Evolutionary conservation across 768 basidiomycete species (phyloP), one percentile per base, ranked within the genome.

Genomic region (Lactarius akahatsu): DNA sequence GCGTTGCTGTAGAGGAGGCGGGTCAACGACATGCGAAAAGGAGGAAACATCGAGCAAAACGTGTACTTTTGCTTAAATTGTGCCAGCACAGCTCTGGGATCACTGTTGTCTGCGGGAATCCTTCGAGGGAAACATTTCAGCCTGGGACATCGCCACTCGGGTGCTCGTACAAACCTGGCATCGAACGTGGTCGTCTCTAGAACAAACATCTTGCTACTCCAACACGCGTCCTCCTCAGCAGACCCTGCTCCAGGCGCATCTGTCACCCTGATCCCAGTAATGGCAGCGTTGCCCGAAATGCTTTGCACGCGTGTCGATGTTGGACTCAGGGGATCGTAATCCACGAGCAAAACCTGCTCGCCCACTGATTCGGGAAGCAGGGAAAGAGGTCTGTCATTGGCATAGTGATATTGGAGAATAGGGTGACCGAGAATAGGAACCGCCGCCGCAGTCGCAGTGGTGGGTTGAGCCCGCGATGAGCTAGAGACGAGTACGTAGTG

Each of bases 341-440:
- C 84, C 52, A 94, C 80, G 30, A 94, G 80, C 2, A 94, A 79
- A 28, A 94, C 86, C 71, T 89, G 89, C 74, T 92, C 90, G 60
- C 84, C 80, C 13, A 82, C 78, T 47, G 80, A 79, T 41, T 79
- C 82, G 5, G 89, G 87, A 47, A 91, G 76, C 15, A 93, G 76
- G 13, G 84, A 76, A n/a, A 85, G 75, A 3, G 90, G 87, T 0
- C 87, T 81, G 72, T 94, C 92, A 71, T 94, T 91, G 23, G 85
- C 83, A 72, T 91, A 94, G 71, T 91, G 89, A 74, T 93, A 93
- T 71, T 93, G 88, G 20, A 94, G 86, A 52, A 79, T 77, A 5
- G 90, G 89, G 72, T 94, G 92, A 13, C 82, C 77, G 59, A 90
- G 79, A n/a, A 81, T 59, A 16, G 75, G 61, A 20, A 76, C 68